A percentile compares a stretch with the other conserved stretches of the same genome.
phyloP scores from a whole-genome alignment of 805 yeast species.

The Diddensiella caesifluorescens region DNA sequence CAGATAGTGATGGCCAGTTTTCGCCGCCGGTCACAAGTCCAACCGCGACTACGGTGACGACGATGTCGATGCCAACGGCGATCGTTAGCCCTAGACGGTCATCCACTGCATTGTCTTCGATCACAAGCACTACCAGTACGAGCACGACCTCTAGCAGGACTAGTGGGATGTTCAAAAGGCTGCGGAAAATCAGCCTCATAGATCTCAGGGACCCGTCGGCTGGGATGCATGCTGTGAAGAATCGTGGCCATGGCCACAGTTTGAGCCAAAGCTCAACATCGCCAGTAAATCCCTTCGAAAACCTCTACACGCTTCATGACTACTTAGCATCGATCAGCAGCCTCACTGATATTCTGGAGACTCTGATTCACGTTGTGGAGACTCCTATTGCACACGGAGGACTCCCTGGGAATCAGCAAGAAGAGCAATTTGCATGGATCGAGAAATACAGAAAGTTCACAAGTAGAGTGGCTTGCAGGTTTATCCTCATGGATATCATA shows the following conservation, averaged over 20 bases:
- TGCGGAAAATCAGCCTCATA: neutral
- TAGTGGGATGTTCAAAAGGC: conserved; percentile 3
- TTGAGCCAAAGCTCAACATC: neutral
- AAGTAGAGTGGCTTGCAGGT: conserved; percentile 15
- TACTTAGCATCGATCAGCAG: conserved; percentile 10
- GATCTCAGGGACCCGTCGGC: conserved; percentile 1
- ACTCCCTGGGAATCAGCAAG: conserved; percentile 1
- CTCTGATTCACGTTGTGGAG: conserved; percentile 5
- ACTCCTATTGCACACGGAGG: neutral
- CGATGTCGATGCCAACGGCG: neutral
- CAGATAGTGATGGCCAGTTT: too few species aligned
- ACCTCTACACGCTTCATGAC: conserved; percentile 3
- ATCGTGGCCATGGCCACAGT: too few species aligned
- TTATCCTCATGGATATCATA: conserved; percentile 13
- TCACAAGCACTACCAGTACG: conserved; percentile 2
- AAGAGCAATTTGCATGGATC: conserved; percentile 10
- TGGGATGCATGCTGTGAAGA: neutral
- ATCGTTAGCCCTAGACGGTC: conserved; percentile 3
- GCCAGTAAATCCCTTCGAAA: neutral
- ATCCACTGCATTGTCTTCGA: neutral
- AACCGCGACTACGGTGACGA: neutral
- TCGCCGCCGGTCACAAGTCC: too few species aligned
- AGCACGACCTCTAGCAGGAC: too few species aligned
- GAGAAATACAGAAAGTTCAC: conserved; percentile 10
- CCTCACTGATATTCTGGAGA: conserved; percentile 9